Evolutionary conservation across 208 protist species (phyloP).

Genomic region (Trypanosoma grayi): DNA sequence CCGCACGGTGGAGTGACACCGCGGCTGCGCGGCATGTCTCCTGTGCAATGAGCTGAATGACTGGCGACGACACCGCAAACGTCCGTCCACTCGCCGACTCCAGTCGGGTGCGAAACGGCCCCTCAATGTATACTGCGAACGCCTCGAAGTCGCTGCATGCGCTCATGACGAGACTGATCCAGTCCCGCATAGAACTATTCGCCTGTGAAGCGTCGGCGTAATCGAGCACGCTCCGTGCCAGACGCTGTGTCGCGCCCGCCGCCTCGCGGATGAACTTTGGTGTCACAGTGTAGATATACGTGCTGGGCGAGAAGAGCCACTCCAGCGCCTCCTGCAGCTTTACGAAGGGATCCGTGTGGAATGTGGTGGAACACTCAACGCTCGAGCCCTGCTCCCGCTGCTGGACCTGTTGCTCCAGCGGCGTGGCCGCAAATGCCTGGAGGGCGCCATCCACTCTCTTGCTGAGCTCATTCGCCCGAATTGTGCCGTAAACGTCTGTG

Average conservation of each 20-base stretch:
- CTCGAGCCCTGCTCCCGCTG: neutral
- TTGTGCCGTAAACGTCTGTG: conserved; percentile 76
- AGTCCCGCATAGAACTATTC: conserved; percentile 16
- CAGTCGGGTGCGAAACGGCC: conserved; percentile 12
- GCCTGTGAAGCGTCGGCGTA: conserved; percentile 1
- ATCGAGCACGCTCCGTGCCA: conserved; percentile 2
- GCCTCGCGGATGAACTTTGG: conserved; percentile 38
- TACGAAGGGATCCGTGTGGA: conserved; percentile 26
- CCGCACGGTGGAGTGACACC: conserved; percentile 13
- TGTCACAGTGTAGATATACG: conserved; percentile 42
- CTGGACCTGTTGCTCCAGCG: conserved; percentile 3
- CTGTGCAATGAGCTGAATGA: conserved; percentile 6
- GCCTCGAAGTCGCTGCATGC: neutral
- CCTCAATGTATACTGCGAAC: conserved; percentile 21
- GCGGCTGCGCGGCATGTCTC: conserved; percentile 25
- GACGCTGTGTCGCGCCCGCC: conserved; percentile 3
- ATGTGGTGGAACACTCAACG: neutral
- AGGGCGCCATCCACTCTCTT: conserved; percentile 9
- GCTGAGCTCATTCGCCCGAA: conserved; percentile 52
- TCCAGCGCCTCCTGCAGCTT: conserved; percentile 23
- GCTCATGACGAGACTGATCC: conserved; percentile 10
- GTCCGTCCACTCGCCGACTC: conserved; percentile 6
- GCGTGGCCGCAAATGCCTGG: neutral
- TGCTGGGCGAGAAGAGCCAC: conserved; percentile 41
- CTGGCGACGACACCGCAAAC: conserved; percentile 6